Base-by-base conservation (phyloP, 331 rosid species). In the Pyracantha coccinea region DNA sequence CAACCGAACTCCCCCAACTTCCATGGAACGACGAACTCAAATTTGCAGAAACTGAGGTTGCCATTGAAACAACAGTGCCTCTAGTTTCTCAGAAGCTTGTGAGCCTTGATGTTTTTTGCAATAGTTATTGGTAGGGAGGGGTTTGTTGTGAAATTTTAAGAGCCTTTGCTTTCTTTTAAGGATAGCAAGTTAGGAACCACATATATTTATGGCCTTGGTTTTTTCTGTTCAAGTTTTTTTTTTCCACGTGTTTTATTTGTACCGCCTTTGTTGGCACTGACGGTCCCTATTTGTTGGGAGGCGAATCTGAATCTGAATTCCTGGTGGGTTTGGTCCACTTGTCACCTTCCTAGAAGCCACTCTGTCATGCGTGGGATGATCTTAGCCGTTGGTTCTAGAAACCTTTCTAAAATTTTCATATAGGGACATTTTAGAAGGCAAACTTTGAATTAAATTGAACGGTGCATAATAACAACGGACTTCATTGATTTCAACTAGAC, bases 11-110 rank as follows among this genome's bases (percentile, higher is more conserved):
- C 27, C 91, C 97, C 97, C 97, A 92, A 21, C 88, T 82, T 82
- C 99, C 97, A 68, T 81, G 78, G 82, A 94, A 89, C 27, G 92
- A 89, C 6, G 97, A 90, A 64, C 83, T 69, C 84, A 87, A 72
- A 76, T 86, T 83, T 47, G 89, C 91, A 31, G 92, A 85, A 78
- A 92, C 65, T 50, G 99, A 83, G 83, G 89, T 78, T 27, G 97
- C 92, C 99, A 95, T 95, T 67, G 74, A 21, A 66, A 38, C 27
- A 75, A 24, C n/a, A 9, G 16, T 11, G 65, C 59, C 68, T 29
- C n/a, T 7, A 33, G 45, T 27, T 58, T 76, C 16, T 31, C 41
- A 75, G 73, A 74, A 11, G 25, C 33, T 44, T 55, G 52, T 45
- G 69, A 45, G 21, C 29, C 38, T 31, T 6, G 17, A 9, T 66